phyloP scores from a whole-genome alignment of 2,329 filamentous ascomycete genomes.

The Pyrenophora seminiperda region DNA sequence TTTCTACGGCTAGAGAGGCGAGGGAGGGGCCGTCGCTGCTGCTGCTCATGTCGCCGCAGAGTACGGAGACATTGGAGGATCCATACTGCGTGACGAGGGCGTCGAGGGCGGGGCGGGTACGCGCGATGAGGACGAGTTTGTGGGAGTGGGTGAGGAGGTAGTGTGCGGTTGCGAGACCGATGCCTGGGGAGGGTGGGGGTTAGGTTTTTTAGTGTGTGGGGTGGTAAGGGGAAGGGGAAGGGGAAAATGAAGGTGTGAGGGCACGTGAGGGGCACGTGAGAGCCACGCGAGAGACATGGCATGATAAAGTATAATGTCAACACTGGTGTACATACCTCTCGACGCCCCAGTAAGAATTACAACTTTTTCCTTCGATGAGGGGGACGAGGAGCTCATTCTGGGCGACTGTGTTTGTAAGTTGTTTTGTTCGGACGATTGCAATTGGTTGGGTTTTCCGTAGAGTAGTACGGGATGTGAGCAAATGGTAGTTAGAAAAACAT shows the following conservation, averaged over 20 bases:
- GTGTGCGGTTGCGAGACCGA: slow-evolving; percentile 65
- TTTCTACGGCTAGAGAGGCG: slow-evolving; percentile 65
- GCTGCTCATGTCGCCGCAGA: slow-evolving; percentile 63
- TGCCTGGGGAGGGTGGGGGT: slow-evolving; percentile 49
- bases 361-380: slow-evolving; percentile 46
- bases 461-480: too few relatives aligned
- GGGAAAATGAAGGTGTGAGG: not conserved
- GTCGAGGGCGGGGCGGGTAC: slow-evolving; percentile 61
- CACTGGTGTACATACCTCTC: slow-evolving; percentile 53
- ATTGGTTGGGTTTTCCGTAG: too few relatives aligned
- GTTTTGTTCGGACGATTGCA: too few relatives aligned
- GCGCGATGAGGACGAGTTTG: slow-evolving; percentile 64
- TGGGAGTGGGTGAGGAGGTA: slow-evolving; percentile 61
- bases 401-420: not conserved
- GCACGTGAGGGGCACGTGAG: not conserved
- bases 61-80: slow-evolving; percentile 58
- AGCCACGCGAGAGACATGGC: not conserved
- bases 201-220: not conserved
- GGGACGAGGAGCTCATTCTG: slow-evolving; percentile 37
- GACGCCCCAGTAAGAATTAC: slow-evolving; percentile 66
- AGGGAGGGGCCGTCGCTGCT: slow-evolving; percentile 60
- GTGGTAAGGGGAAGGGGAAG: not conserved
- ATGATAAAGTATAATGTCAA: not conserved
- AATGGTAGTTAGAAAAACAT: not conserved
- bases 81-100: slow-evolving; percentile 54